Base-by-base conservation (phyloP, 2,329 filamentous ascomycete species). In the Phaeosphaeriaceae sp. region DNA sequence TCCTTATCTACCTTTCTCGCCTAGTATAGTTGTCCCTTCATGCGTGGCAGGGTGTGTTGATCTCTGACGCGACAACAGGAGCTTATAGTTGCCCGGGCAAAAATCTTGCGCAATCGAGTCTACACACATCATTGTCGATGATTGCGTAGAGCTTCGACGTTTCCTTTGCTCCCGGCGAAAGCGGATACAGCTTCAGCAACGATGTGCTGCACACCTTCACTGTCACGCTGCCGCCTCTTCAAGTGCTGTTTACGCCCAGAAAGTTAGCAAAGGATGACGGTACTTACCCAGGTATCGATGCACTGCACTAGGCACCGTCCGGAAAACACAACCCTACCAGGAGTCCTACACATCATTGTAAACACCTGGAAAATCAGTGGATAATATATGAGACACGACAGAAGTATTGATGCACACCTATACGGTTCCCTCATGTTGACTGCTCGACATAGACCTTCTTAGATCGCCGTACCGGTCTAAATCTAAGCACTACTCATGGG, bases 151-250 rank as follows among this genome's bases (percentile, higher is more conserved):
- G 52, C 30, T 69, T 68, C 40, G 57, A 69, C 24, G 47, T 68
- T 5, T 21, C 26, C 3, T 65, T 69, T 35, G 65, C 65, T 17
- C 54, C 56, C 0, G 66, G 66, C 13, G 65, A 69, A 53, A 63
- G 55, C 30, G 66, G 65, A 17, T 57, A 63, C 15, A 40, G 19
- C 9, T 69, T 69, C 23, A 61, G 79, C 26, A 57, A 67, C 9
- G 49, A 62, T 26, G 49, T 55, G 11, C 44, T 65, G 53, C 63
- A 69, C 49, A 64, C 68, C 5, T 64, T 68, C 32, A 58, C 72
- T 1, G 64, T 73, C 44, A 66, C 63, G 44, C 63, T 76, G 24
- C 69, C 68, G n/a, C 70, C 75, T 43, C 59, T 78, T 24, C 52
- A 70, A 32, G 23, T 73, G 32, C 24, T 56, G 32, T 74, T 75